Conservation (phyloP, 2,329 filamentous ascomycete species). For the Aspergillus quadricinctus region DNA sequence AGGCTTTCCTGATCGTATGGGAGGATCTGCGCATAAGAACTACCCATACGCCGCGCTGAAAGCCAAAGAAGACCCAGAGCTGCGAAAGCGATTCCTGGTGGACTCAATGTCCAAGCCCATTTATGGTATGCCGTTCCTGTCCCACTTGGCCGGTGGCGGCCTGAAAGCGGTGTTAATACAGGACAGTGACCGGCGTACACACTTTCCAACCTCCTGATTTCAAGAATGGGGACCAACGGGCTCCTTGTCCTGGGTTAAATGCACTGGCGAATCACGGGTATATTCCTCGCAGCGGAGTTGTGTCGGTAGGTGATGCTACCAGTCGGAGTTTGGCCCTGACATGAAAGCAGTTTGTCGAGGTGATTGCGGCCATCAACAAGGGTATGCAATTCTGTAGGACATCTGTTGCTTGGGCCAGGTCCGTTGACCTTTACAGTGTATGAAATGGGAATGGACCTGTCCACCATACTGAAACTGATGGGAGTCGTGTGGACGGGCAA, state of each 20-base stretch:
- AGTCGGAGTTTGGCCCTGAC: conserved; percentile 3
- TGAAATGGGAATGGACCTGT: conserved; percentile 46
- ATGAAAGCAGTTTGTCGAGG: conserved; percentile 25
- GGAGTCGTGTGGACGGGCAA: conserved; percentile 49
- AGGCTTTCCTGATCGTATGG: background rate
- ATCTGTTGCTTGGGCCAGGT: background rate
- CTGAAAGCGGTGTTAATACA: background rate
- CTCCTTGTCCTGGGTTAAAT: conserved; percentile 41
- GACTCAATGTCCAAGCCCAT: conserved; percentile 10
- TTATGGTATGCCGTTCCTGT: conserved; percentile 17
- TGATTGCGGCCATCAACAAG: conserved; percentile 32
- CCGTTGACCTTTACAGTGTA: conserved; percentile 33
- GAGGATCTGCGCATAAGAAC: background rate
- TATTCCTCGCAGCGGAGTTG: conserved; percentile 39
- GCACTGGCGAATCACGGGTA: conserved; percentile 43
- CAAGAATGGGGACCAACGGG: conserved; percentile 34
- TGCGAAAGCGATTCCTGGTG: background rate
- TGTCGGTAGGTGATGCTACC: conserved; percentile 18
- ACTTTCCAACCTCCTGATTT: conserved; percentile 32
- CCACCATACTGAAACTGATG: conserved; percentile 41
- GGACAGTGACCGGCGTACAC: conserved; percentile 31
- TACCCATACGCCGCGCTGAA: background rate
- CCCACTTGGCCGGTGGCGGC: too few relatives aligned
- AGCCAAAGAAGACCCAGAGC: background rate
- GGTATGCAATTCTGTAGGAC: conserved; percentile 13